Base-by-base conservation (phyloP, 75 land plant species). In the Selaginella moellendorffii region DNA sequence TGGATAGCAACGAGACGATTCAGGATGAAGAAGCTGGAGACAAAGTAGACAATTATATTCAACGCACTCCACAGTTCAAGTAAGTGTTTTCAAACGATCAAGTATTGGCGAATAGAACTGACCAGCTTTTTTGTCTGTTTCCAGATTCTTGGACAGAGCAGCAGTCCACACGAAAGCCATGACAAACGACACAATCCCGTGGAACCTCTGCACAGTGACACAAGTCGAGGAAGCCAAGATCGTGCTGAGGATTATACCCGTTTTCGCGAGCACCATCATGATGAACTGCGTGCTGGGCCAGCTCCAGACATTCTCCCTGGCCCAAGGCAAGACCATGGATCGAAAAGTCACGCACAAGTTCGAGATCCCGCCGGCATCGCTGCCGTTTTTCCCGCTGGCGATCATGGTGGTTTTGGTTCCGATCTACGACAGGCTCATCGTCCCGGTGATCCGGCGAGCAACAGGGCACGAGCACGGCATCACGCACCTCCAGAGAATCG, bases 61-160 rank as follows among this genome's bases (percentile, higher is more conserved):
- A n/a, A n/a, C n/a, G n/a, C n/a, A n/a, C n/a, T n/a, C n/a, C n/a
- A n/a, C n/a, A n/a, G n/a, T n/a, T n/a, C n/a, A n/a, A n/a, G n/a
- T n/a, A n/a, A n/a, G n/a, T n/a, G n/a, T n/a, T n/a, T n/a, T n/a
- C n/a, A n/a, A n/a, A n/a, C n/a, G n/a, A n/a, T n/a, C n/a, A n/a
- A n/a, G n/a, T n/a, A n/a, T n/a, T n/a, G n/a, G n/a, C n/a, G n/a
- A n/a, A n/a, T n/a, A n/a, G n/a, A n/a, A n/a, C n/a, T n/a, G n/a
- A n/a, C n/a, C n/a, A n/a, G n/a, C n/a, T n/a, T n/a, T n/a, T n/a
- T n/a, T 56, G 59, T 8, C 24, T 24, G 18, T 56, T 56, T 56
- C 5, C 59, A 56, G 59, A 21, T 56, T 56, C 24, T n/a, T 56
- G 2, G 59, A 56, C 59, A 56, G n/a, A 19, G 59, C 59, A 56